phyloP scores from a whole-genome alignment of 73 alveolate genomes.

The Blepharisma japonicum region DNA sequence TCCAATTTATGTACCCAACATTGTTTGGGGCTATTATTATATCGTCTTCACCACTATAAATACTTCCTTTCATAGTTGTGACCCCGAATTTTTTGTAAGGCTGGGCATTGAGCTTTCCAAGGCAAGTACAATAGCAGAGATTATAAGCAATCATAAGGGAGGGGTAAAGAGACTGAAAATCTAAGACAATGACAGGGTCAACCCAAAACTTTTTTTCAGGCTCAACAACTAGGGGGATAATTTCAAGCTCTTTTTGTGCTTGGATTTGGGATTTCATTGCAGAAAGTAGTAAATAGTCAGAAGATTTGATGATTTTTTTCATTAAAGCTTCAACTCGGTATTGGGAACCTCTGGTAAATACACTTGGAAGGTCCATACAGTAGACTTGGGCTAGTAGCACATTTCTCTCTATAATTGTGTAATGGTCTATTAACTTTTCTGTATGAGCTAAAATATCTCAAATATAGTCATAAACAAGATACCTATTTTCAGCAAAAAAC shows the following conservation, averaged over 20 bases:
- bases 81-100: constrained; percentile 38
- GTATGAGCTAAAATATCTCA: constrained; percentile 25
- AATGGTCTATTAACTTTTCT: constrained; percentile 28
- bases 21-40: constrained; percentile 87
- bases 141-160: constrained; percentile 96
- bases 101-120: constrained; percentile 82
- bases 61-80: constrained; percentile 27
- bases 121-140: constrained; percentile 96
- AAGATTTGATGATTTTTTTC: constrained; percentile 71
- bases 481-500: neutral
- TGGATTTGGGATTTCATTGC: constrained; percentile 59
- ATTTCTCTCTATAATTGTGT: constrained; percentile 74
- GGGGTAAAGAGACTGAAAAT: constrained; percentile 95
- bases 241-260: constrained; percentile 66
- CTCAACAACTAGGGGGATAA: constrained; percentile 98
- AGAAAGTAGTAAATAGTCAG: constrained; percentile 76
- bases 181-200: constrained; percentile 97
- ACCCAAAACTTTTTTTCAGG: constrained; percentile 82
- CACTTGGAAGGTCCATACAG: constrained; percentile 93
- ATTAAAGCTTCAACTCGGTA: constrained; percentile 94
- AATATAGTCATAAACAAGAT: neutral
- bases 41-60: constrained; percentile 51
- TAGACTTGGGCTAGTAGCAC: constrained; percentile 86
- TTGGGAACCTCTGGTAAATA: constrained; percentile 90
- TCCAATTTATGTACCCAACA: constrained; percentile 80